Evolutionary conservation across 2,329 filamentous ascomycete species (phyloP).

Genomic region (Chrysosporium queenslandicum): DNA sequence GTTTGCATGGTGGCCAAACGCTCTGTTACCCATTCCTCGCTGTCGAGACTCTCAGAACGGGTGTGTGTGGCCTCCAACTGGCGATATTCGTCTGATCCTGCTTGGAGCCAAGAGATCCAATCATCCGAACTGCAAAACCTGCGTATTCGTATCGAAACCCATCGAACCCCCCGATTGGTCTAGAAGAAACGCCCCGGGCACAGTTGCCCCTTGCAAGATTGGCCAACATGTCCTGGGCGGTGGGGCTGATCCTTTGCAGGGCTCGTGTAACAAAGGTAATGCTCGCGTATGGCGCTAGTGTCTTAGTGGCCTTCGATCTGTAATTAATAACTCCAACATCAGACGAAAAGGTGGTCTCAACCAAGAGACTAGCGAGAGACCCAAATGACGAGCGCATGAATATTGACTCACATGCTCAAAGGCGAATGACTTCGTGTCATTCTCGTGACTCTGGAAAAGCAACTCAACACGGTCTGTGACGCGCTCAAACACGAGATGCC

Average conservation of each 20-base stretch:
- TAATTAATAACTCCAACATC: conserved; percentile 6
- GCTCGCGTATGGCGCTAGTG: conserved; percentile 1
- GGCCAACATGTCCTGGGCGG: no score
- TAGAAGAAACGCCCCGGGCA: not conserved
- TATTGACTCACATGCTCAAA: not conserved
- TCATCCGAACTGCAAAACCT: not conserved
- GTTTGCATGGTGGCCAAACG: no score
- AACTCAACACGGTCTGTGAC: not conserved
- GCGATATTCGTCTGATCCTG: no score
- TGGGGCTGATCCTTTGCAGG: not conserved
- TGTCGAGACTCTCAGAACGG: not conserved
- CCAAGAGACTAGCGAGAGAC: no score
- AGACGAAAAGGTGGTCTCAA: conserved; percentile 6
- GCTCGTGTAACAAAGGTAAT: not conserved
- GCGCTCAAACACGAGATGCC: not conserved
- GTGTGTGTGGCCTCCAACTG: no score
- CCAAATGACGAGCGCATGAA: no score
- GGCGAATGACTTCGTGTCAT: not conserved
- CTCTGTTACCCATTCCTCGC: no score
- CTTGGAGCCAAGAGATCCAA: not conserved
- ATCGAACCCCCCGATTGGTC: not conserved
- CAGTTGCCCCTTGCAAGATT: no score
- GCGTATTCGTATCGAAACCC: not conserved
- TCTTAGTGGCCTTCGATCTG: not conserved
- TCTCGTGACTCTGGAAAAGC: not conserved